Base-by-base conservation (phyloP, 2,329 filamentous ascomycete species). In the Tolypocladium tropicale region DNA sequence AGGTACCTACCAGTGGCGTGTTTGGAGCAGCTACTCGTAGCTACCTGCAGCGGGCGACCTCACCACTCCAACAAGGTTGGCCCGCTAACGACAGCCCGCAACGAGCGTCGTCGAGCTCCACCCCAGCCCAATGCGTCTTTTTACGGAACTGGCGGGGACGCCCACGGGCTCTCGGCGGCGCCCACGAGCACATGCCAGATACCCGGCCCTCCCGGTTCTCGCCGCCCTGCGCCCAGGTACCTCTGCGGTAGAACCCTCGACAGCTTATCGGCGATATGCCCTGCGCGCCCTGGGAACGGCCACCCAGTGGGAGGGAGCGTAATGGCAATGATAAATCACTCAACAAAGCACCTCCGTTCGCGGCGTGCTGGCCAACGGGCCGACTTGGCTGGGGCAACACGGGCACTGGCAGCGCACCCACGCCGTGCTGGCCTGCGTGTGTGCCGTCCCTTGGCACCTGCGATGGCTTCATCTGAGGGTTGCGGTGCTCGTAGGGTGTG, bases 101-200 rank as follows among this genome's bases (percentile, higher is more conserved):
- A 46, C 23, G 34, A 28, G 46, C 30, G 37, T 39, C 32, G 25
- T 28, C 41, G 41, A 37, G 48, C 56, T 54, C 46, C 52, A 52
- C 54, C 34, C 52, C 48, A 55, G 37, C 48, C 48, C 36, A 37
- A 46, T 56, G 65, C 65, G 65, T 60, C 64, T 67, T 67, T 66
- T 67, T 67, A 65, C 63, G 64, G 63, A 67, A 64, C 58, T 52
- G 48, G 56, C 54, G 53, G 59, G 55, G 56, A 50, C 21, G 41
- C 34, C 50, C 41, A 5, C 6, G 23, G 21, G 10, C 23, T 52
- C 37, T 34, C 46, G 21, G 23, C 36, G 43, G 36, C 39, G 56
- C 52, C 25, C 50, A 32, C 37, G 16, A 46, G 36, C 25, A 59
- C 56, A 37, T 51, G 11, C n/a, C 7, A 33, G 53, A 37, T 34